Base-by-base conservation (phyloP, 208 protist genomes). In the Crithidia mellificae region DNA sequence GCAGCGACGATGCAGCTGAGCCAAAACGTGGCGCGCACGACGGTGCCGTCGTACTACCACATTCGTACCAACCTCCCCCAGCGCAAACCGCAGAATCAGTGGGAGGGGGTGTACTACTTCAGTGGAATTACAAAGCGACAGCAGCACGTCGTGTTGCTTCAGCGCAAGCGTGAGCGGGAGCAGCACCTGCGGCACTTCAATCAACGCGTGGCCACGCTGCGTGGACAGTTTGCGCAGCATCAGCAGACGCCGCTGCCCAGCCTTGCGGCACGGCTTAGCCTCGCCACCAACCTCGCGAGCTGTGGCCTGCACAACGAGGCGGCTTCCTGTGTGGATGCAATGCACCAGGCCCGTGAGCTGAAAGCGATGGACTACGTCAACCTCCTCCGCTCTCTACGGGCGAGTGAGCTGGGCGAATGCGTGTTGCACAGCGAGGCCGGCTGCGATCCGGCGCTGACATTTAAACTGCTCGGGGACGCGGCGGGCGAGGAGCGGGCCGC, bases 1-100 rank as follows among this genome's bases (percentile, higher is more conserved):
- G n/a, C 2, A 46, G 38, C 36, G 24, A 38, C 25, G 17, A 77
- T 77, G 66, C 65, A 81, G 84, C 67, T 95, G 12, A 88, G 80
- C 38, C 90, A 95, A 66, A 95, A 95, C 78, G 87, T 93, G 12
- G 84, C 90, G 34, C 91, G 90, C 70, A 78, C 85, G 72, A 88
- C 90, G 58, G 90, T 93, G 66, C 90, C 90, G 78, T 95, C 90
- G 49, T 93, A 93, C 78, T 92, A 92, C 71, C 88, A 91, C 81
- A 91, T 93, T 53, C 77, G 87, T 9, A 92, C 87, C 24, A 95
- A 95, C 64, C 84, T 95, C n/a, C 90, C 90, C 0, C 79, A 90
- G 22, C 84, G 87, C 51, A 93, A 92, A 66, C 87, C 87, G 27
- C 85, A 85, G 51, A 92, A 93, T 49, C 90, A 95, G 63, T 95